These are phyloP conservation scores for Physaria fendleri DNA, from an alignment of 345 rosid genomes.

Conservation along the genomic window DNA sequence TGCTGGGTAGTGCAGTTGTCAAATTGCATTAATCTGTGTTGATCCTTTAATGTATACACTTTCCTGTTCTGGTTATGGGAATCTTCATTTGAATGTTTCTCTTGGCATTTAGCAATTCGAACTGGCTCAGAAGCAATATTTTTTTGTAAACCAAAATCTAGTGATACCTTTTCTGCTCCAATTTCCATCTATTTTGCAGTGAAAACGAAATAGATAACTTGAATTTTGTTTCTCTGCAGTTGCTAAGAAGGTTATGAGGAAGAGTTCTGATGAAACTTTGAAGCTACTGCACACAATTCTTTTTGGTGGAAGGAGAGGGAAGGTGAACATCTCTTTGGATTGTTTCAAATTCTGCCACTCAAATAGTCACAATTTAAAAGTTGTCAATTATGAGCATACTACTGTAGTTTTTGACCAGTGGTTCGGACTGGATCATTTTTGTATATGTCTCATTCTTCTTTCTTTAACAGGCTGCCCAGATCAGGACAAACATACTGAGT, in stretches of 20 bases:
- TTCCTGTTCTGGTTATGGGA: background rate
- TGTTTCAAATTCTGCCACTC: background rate
- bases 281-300: conserved; percentile 70
- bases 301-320: conserved; percentile 72
- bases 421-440: background rate
- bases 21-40: background rate
- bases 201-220: conserved; percentile 1
- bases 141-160: background rate
- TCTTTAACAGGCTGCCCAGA: conserved; percentile 66
- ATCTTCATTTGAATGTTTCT: background rate
- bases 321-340: conserved; percentile 39
- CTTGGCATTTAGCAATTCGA: background rate
- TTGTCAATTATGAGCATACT: background rate
- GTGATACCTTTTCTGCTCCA: background rate
- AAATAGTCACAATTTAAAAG: background rate
- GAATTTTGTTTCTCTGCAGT: conserved; percentile 36
- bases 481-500: conserved; percentile 71
- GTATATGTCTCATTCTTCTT: conserved; percentile 27
- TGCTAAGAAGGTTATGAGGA: conserved; percentile 73
- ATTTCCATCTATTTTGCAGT: background rate
- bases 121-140: conserved; percentile 2
- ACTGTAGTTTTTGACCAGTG: conserved; percentile 1
- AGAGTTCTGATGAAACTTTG: conserved; percentile 71
- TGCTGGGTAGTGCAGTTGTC: background rate
- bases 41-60: background rate